Evolutionary conservation across 371 early-diverging fungal genomes (phyloP).

Genomic region (Mortierella sp.): DNA sequence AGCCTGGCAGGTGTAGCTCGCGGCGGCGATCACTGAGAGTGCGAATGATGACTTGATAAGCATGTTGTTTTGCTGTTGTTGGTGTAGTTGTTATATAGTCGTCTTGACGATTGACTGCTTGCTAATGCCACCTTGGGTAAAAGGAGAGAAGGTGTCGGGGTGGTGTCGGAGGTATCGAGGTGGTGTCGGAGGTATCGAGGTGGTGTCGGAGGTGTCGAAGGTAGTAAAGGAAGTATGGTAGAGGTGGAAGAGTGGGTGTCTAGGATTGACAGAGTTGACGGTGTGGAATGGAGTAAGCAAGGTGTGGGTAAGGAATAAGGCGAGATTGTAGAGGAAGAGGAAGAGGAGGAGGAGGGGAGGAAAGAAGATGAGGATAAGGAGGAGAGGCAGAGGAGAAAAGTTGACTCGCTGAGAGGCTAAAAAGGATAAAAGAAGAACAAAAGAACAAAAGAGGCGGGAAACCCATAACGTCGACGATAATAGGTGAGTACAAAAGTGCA

Average conservation of each 20-base stretch:
- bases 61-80: not conserved
- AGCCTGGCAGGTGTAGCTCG: constrained; percentile 17
- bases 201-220: not conserved
- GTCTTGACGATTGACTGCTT: too few species aligned
- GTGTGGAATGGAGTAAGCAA: constrained; percentile 1
- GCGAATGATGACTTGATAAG: constrained; percentile 8
- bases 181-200: too few species aligned
- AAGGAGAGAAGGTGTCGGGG: too few species aligned
- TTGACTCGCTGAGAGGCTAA: too few species aligned
- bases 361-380: not conserved
- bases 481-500: not conserved
- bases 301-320: not conserved
- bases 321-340: not conserved
- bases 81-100: not conserved
- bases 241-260: not conserved
- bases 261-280: too few species aligned
- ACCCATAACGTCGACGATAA: not conserved
- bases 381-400: not conserved
- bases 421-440: not conserved
- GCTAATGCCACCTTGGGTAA: too few species aligned
- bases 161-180: too few species aligned
- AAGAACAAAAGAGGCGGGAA: not conserved
- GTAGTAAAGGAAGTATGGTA: not conserved
- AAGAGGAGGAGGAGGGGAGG: not conserved
- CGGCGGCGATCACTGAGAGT: constrained; percentile 10